phyloP scores from a whole-genome alignment of 192 early-diverging fungal genomes.

The Phycomyces blakesleeanus region DNA sequence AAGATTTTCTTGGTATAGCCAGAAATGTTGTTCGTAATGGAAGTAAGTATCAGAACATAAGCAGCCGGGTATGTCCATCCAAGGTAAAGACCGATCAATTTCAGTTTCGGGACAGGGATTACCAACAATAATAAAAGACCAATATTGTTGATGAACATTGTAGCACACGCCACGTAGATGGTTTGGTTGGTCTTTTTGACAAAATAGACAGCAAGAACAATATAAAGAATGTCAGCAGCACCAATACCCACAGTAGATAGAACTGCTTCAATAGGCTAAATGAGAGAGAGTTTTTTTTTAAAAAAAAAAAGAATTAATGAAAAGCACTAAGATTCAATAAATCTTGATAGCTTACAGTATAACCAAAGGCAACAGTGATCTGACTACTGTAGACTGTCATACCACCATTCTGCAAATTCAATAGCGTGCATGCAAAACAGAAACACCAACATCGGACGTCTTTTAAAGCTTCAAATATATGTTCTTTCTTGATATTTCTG shows the following conservation, averaged over 20 bases:
- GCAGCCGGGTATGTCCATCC: not conserved
- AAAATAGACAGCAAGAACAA: not conserved
- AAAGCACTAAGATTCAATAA: too few relatives aligned
- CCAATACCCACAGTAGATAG: not conserved
- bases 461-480: slow-evolving; percentile 24
- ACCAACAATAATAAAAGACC: slow-evolving; percentile 7
- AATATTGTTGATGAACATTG: not conserved
- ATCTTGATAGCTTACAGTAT: slow-evolving; percentile 27
- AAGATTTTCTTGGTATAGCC: slow-evolving; percentile 24
- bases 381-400: slow-evolving; percentile 29
- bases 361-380: slow-evolving; percentile 18
- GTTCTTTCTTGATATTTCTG: slow-evolving; percentile 17
- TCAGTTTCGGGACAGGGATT: not conserved
- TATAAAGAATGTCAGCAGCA: slow-evolving; percentile 6
- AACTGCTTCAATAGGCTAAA: not conserved
- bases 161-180: not conserved
- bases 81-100: slow-evolving; percentile 4
- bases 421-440: slow-evolving; percentile 6
- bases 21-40: slow-evolving; percentile 5
- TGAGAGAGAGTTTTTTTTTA: too few relatives aligned
- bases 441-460: slow-evolving; percentile 25
- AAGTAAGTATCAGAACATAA: slow-evolving; percentile 5
- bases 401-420: slow-evolving; percentile 31
- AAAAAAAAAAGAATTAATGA: not conserved
- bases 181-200: slow-evolving; percentile 1